A percentile compares a stretch with the other conserved stretches of the same genome.
phyloP scores from a whole-genome alignment of 2,329 filamentous ascomycete genomes.

The Colletotrichum tropicale region DNA sequence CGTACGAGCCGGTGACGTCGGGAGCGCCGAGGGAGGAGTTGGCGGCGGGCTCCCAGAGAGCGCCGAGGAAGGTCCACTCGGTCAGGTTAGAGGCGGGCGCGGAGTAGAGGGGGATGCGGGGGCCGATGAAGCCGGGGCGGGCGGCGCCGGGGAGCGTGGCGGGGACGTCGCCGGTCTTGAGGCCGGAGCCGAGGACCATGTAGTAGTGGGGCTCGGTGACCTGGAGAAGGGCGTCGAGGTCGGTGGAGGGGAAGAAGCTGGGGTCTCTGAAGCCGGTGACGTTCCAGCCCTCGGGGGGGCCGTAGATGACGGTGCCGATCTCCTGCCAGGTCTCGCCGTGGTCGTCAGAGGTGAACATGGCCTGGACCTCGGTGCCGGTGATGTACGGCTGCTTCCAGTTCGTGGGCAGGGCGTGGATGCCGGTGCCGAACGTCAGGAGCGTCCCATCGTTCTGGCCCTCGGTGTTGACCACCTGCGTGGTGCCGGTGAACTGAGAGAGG shows the following conservation, averaged over 20 bases:
- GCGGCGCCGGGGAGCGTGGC: slow-evolving; percentile 15
- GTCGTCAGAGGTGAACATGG: slow-evolving; percentile 13
- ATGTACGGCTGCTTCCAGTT: slow-evolving; percentile 23
- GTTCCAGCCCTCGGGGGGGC: slow-evolving; percentile 20
- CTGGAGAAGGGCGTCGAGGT: slow-evolving; percentile 12
- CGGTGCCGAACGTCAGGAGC: slow-evolving; percentile 17
- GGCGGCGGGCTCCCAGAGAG: slow-evolving; percentile 20
- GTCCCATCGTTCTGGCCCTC: slow-evolving; percentile 17
- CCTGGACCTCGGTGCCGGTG: slow-evolving; percentile 18
- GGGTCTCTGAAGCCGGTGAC: slow-evolving; percentile 23
- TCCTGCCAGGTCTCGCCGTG: slow-evolving; percentile 16
- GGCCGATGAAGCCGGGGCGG: slow-evolving; percentile 21
- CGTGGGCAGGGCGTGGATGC: slow-evolving; percentile 18
- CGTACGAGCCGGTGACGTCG: slow-evolving; percentile 20
- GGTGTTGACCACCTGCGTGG: slow-evolving; percentile 17
- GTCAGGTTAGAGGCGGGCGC: slow-evolving; percentile 18
- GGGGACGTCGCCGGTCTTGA: slow-evolving; percentile 19
- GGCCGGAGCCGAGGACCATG: slow-evolving; percentile 21
- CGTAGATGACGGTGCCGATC: slow-evolving; percentile 14
- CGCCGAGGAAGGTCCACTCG: slow-evolving; percentile 22
- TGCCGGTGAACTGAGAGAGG: slow-evolving; percentile 18
- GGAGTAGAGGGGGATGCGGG: slow-evolving; percentile 20
- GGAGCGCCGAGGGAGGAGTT: slow-evolving; percentile 17
- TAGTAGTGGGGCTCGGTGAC: slow-evolving; percentile 19
- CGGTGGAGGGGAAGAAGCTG: slow-evolving; percentile 16